Base-by-base conservation (phyloP, 2,329 filamentous ascomycete genomes). In the Claviceps sp. region DNA sequence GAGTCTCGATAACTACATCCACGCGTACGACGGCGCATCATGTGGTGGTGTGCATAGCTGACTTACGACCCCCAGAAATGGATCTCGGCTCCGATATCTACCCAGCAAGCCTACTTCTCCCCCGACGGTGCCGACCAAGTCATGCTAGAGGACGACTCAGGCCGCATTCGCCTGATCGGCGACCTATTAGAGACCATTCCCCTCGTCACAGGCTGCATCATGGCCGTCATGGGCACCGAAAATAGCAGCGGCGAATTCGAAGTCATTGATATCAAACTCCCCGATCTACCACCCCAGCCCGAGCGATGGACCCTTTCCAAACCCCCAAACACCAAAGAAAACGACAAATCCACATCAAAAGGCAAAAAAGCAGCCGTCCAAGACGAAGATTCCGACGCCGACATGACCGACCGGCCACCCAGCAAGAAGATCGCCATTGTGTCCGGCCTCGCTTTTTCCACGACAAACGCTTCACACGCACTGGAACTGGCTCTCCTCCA, bases 121-220 rank as follows among this genome's bases (percentile, higher is more conserved):
- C 70, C 77, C 10, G 74, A 81, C 56, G 69, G 71, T 53, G 68
- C 72, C 52, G 77, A 84, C 50, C 80, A 89, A 55, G 79, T 89
- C 58, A 95, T 94, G 82, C 73, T 98, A 41, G 93, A 98, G 67
- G 93, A 98, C 65, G 91, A 97, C 67, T 96, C 89, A 0, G 93
- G 93, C 47, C 84, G 94, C 24, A 74, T 98, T 58, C 79, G 83
- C 19, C 72, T 98, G 7, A 83, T 85, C 0, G 93, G 93, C 3
- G 75, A 79, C 43, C 67, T 81, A 19, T 71, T 98, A 47, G 73
- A 77, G 56, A 76, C 78, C 1, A 75, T 85, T 24, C 74, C 88
- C 55, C 77, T 97, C 7, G 91, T 95, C 2, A 98, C 93, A 0
- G 93, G 93, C 26, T 94, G 88, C 60, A 89, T 98, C 61, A 78